Evolutionary conservation across 805 yeast species (phyloP), one percentile per base, ranked within the genome.

Genomic region (Lipomyces oligophaga): DNA sequence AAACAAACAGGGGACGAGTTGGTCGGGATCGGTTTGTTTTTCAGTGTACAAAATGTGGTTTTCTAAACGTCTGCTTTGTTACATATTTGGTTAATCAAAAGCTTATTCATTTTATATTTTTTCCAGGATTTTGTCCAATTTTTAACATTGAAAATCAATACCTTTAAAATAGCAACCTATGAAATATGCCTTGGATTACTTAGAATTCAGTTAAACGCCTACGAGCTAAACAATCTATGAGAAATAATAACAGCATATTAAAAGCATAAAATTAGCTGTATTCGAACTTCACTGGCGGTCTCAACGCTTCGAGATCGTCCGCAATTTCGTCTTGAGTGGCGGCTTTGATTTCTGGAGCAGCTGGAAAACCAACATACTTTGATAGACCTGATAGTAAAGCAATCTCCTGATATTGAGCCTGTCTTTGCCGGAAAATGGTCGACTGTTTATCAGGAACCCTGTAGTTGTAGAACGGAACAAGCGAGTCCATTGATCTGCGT

Each of bases 311-410:
- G 43, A 93, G 66, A 64, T 93, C 97, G 19, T 79, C 83, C 32
- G 74, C 70, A 10, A 83, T 72, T 63, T 90, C 97, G n/a, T 80
- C 80, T 16, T 76, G 78, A 18, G 80, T 71, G 33, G 89, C 82
- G 3, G 78, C 67, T 32, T 72, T 72, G 48, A 93, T 67, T 26
- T 74, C 73, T 31, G 90, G 90, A 1, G 95, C 88, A 22, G 83
- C 79, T 1, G 97, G 96, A 60, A 88, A 80, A 3, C 93, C 87
- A 59, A 78, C 78, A 60, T 77, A 79, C 56, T 75, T 72, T 30
- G 78, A 68, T 39, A 89, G 65, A 2, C 93, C 93, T 41, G 78
- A 74, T 52, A 89, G 68, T 22, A 77, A 71, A 35, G 93, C 81
- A 36, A 89, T 66, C 64, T 89, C 88, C 51, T 76, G 74, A 60